Conservation (phyloP, 1,284 basidiomycete genomes). For the Austroboletus niveus region DNA sequence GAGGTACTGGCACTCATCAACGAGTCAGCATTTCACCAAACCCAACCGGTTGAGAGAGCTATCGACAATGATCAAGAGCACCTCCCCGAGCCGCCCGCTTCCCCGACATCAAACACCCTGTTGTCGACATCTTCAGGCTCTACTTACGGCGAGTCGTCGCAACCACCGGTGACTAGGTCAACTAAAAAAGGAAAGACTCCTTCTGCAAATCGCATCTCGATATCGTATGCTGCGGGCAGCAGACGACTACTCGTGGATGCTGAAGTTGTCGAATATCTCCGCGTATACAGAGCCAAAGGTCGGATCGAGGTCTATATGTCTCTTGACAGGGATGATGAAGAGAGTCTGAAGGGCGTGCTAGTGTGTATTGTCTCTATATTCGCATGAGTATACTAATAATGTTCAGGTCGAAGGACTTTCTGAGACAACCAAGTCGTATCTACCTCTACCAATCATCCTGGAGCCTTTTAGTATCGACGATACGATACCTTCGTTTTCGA, state of each 20-base stretch:
- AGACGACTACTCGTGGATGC: constrained; percentile 88
- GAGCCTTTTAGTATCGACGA: constrained; percentile 47
- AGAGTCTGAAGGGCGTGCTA: constrained; percentile 69
- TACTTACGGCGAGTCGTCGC: constrained; percentile 35
- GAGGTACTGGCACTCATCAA: constrained; percentile 18
- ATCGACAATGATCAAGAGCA: constrained; percentile 42
- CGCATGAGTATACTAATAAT: constrained; percentile 10
- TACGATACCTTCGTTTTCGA: constrained; percentile 68
- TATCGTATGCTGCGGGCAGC: constrained; percentile 88
- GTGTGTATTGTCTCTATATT: constrained; percentile 42
- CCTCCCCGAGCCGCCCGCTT: constrained; percentile 54
- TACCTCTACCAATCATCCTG: constrained; percentile 50
- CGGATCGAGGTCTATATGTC: constrained; percentile 81
- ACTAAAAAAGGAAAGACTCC: constrained; percentile 40
- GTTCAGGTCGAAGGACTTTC: constrained; percentile 74
- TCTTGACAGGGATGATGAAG: constrained; percentile 51
- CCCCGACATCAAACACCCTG: constrained; percentile 52
- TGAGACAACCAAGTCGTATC: constrained; percentile 67
- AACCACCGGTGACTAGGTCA: constrained; percentile 9
- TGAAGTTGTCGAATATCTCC: constrained; percentile 78
- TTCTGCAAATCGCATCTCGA: constrained; percentile 84
- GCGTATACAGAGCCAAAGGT: constrained; percentile 79
- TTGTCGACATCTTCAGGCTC: constrained; percentile 50
- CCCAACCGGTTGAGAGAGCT: constrained; percentile 13
- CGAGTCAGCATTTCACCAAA: constrained; percentile 8